Conservation (phyloP, 2,329 filamentous ascomycete genomes). For the Domatiomyces globalis region DNA sequence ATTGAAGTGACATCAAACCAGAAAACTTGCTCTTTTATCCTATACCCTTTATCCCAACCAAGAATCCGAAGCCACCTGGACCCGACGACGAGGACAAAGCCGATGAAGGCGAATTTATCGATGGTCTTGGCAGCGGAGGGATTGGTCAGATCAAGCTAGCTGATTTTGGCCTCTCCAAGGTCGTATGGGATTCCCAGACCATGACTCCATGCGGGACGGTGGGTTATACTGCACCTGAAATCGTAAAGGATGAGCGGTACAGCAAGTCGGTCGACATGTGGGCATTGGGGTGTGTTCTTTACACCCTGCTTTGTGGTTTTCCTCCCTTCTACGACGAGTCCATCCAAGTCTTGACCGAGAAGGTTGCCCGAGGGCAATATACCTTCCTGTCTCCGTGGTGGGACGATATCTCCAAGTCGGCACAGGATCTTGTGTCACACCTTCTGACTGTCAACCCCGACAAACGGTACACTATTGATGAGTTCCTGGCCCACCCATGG, state of each 20-base stretch:
- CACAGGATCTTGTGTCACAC: conserved; percentile 87
- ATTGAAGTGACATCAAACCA: conserved; percentile 79
- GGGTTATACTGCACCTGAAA: conserved; percentile 97
- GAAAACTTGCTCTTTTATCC: conserved; percentile 89
- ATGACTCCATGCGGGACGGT: conserved; percentile 99
- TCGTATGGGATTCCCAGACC: conserved; percentile 94
- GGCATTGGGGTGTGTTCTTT: conserved; percentile 91
- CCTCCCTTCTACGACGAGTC: conserved; percentile 95
- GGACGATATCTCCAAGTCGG: conserved; percentile 93
- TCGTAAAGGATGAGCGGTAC: conserved; percentile 97
- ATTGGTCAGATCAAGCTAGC: conserved; percentile 96
- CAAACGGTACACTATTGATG: conserved; percentile 80
- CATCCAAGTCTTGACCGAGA: conserved; percentile 91
- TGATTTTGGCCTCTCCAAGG: conserved; percentile 93
- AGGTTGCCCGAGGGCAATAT: conserved; percentile 91
- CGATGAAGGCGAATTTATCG: conserved; percentile 86
- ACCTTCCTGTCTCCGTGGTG: conserved; percentile 98
- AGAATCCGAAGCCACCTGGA: conserved; percentile 62
- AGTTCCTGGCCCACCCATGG: conserved; percentile 94
- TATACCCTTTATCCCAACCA: conserved; percentile 65
- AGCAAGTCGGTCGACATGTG: conserved; percentile 99
- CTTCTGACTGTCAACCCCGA: conserved; percentile 88
- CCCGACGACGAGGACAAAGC: conserved; percentile 94
- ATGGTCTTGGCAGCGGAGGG: conserved; percentile 67
- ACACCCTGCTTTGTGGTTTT: conserved; percentile 93